phyloP scores from a whole-genome alignment of 2,329 filamentous ascomycete genomes.

The Keithomyces neogunnii region DNA sequence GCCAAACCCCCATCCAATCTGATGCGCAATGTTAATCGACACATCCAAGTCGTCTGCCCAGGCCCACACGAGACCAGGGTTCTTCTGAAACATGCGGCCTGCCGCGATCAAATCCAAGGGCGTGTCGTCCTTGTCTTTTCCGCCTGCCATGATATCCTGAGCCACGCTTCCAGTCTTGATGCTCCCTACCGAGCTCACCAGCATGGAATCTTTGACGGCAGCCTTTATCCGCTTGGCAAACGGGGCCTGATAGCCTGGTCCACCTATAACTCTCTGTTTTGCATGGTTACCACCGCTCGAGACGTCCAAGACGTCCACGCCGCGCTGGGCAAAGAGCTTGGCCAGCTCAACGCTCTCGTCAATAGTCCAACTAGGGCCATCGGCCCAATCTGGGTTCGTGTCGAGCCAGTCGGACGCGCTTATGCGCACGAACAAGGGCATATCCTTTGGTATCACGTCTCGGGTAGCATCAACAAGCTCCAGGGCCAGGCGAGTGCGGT shows the following conservation, averaged over 20 bases:
- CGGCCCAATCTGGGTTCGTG: constrained; percentile 39
- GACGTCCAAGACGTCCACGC: constrained; percentile 70
- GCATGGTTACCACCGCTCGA: constrained; percentile 58
- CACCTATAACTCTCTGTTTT: constrained; percentile 45
- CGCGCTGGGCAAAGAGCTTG: constrained; percentile 50
- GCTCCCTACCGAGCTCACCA: constrained; percentile 39
- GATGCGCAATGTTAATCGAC: constrained; percentile 37
- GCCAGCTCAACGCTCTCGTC: constrained; percentile 58
- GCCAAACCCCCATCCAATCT: constrained; percentile 48
- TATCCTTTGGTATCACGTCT: constrained; percentile 51
- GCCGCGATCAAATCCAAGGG: constrained; percentile 40
- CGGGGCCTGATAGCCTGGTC: constrained; percentile 61
- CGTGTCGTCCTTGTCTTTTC: constrained; percentile 23
- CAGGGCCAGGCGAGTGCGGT: constrained; percentile 58
- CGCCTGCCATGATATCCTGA: constrained; percentile 35
- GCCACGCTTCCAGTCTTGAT: constrained; percentile 37
- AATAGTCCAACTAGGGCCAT: constrained; percentile 54
- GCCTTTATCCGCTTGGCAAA: constrained; percentile 65
- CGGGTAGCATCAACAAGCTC: constrained; percentile 59
- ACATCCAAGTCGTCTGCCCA: constrained; percentile 47
- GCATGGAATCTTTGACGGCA: constrained; percentile 52
- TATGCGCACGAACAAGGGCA: constrained; percentile 67
- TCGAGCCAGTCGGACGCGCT: constrained; percentile 73
- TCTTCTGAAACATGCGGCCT: constrained; percentile 49
- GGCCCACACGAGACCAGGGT: constrained; percentile 45